A percentile compares a stretch with the other conserved stretches of the same genome.
Evolutionary conservation across 192 early-diverging fungal genomes (phyloP).

Genomic region (Umbelopsis ramanniana): DNA sequence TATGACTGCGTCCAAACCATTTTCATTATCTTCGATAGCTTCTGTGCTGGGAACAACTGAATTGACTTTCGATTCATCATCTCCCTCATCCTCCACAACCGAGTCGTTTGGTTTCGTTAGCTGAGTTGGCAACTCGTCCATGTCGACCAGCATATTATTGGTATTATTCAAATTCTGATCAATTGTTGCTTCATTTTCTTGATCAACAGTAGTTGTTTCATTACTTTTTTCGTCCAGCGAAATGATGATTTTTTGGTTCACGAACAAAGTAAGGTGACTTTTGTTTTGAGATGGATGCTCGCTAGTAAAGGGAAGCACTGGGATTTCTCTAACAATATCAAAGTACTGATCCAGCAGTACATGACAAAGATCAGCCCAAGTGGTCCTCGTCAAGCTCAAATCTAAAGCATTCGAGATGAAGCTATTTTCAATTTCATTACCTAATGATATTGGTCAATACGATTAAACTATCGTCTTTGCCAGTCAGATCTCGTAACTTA

Average conservation of each 20-base stretch:
- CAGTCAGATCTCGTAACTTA: not conserved
- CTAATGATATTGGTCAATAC: not conserved
- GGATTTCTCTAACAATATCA: conserved; percentile 8
- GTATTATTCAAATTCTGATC: not conserved
- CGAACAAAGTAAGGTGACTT: not conserved
- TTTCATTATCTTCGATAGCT: too few relatives aligned
- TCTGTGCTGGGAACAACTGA: too few relatives aligned
- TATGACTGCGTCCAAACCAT: too few relatives aligned
- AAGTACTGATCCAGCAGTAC: conserved; percentile 14
- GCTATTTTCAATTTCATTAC: not conserved
- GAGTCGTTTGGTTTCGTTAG: not conserved
- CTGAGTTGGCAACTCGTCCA: not conserved
- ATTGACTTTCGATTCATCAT: not conserved
- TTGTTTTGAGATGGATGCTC: not conserved
- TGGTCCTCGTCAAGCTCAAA: not conserved
- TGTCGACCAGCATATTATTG: not conserved
- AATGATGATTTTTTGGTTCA: conserved; percentile 17
- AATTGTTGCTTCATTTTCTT: not conserved
- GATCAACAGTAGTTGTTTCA: not conserved
- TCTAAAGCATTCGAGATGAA: not conserved
- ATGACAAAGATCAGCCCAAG: conserved; percentile 3
- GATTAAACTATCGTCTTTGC: too few relatives aligned
- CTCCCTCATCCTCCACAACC: not conserved
- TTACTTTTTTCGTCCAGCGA: conserved; percentile 16
- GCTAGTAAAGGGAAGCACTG: not conserved